Evolutionary conservation across 2,329 filamentous ascomycete genomes (phyloP), one percentile per base, ranked within the genome.

Genomic region (Monosporascus sp.): DNA sequence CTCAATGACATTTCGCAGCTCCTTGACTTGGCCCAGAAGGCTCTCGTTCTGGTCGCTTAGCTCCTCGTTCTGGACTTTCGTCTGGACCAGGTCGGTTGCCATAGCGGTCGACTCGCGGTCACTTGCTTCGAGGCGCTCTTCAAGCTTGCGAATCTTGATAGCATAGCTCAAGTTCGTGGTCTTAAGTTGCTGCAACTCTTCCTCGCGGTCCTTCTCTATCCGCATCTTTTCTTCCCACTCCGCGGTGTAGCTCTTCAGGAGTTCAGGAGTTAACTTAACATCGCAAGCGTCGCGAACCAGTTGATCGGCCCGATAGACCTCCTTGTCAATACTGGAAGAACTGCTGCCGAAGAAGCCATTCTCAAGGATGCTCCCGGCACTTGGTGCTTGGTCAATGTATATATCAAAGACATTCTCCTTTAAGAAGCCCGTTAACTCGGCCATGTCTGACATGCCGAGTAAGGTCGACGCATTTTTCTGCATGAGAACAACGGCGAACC

Each of bases 281-380:
- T 89, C 87, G 66, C 92, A 96, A 1, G 94, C 94, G 70, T 99
- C 94, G 55, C 89, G 88, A 15, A 99, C 90, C 56, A 99, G 83
- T 62, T 94, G 85, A 68, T 99, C 94, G 17, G 94, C 94, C 49
- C 92, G 86, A 69, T 99, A 99, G 7, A 99, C 84, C 67, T 97
- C 94, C 71, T 96, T 97, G 67, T 99, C 94, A 14, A 90, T 81
- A 60, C 85, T 89, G n/a, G 86, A 86, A 36, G 89, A 91, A 24
- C 90, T 93, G 68, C 88, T 93, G 55, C 94, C 94, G 66, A 99
- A 99, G 77, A 99, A 99, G 15, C 94, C 94, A 44, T 91, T 96
- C 70, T 99, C 94, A 1, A 97, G 82, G 48, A 99, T 87, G 17
- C 91, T 96, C 49, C 86, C 91, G n/a, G 91, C 87, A 3, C 91